phyloP scores from a whole-genome alignment of 73 alveolate genomes.

The Stentor coeruleus region DNA sequence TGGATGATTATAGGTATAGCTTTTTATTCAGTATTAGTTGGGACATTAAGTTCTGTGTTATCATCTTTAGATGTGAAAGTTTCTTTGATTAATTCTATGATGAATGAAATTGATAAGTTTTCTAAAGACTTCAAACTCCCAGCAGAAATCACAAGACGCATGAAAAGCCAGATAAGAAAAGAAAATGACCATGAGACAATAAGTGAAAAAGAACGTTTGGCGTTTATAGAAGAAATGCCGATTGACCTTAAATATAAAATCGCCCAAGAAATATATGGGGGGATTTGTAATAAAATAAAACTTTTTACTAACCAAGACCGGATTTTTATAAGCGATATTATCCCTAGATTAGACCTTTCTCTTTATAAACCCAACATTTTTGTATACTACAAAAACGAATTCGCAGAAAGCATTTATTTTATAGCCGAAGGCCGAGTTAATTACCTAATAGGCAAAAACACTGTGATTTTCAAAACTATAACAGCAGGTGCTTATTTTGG shows the following conservation, averaged over 20 bases:
- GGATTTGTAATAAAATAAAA: slow-evolving; percentile 28
- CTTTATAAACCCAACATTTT: slow-evolving; percentile 32
- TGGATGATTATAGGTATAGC: slow-evolving; percentile 74
- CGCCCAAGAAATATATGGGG: slow-evolving; percentile 50
- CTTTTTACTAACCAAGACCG: slow-evolving; percentile 47
- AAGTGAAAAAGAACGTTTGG: slow-evolving; percentile 32
- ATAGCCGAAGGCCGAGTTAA: slow-evolving; percentile 50
- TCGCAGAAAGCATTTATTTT: slow-evolving; percentile 46
- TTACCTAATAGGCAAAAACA: slow-evolving; percentile 39
- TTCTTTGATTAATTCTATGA: slow-evolving; percentile 29
- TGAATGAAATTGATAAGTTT: slow-evolving; percentile 43
- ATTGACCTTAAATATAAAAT: slow-evolving; percentile 34
- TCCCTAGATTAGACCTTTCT: slow-evolving; percentile 42
- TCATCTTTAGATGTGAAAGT: slow-evolving; percentile 65
- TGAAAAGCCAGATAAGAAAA: slow-evolving; percentile 37
- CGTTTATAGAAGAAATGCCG: slow-evolving; percentile 43
- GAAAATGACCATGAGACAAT: slow-evolving; percentile 32
- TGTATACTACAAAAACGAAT: slow-evolving; percentile 38
- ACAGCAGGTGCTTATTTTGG: slow-evolving; percentile 58
- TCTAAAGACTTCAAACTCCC: slow-evolving; percentile 46
- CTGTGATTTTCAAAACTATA: slow-evolving; percentile 41
- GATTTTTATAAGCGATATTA: slow-evolving; percentile 34
- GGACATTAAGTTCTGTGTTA: slow-evolving; percentile 51
- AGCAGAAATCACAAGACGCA: slow-evolving; percentile 34
- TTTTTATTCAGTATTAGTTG: slow-evolving; percentile 60